phyloP scores from a whole-genome alignment of 169 alveolate species.

The Plasmodium vivax region DNA sequence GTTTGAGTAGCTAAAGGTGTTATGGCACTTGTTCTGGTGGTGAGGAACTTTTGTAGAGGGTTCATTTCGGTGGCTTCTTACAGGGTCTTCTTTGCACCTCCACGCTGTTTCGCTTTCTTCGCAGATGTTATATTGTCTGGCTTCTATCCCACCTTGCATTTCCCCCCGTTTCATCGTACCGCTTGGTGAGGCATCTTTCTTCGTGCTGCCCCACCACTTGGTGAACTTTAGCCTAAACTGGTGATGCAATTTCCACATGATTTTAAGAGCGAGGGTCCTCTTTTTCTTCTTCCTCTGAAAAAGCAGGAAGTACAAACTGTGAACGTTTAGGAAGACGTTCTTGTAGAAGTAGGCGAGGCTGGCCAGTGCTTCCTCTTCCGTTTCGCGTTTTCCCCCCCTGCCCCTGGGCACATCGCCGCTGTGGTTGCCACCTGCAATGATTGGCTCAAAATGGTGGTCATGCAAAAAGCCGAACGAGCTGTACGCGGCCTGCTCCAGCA shows the following conservation, averaged over 20 bases:
- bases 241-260: conserved; percentile 44
- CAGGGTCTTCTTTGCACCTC: not conserved
- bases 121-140: not conserved
- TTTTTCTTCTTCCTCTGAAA: conserved; percentile 58
- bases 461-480: conserved; percentile 24
- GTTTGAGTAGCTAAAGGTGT: conserved; percentile 36
- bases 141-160: not conserved
- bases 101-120: not conserved
- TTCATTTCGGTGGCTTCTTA: not conserved
- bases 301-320: conserved; percentile 27
- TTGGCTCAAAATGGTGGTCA: conserved; percentile 29
- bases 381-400: not conserved
- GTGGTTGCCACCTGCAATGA: not conserved
- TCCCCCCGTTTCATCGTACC: not conserved
- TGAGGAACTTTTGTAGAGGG: not conserved
- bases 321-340: conserved; percentile 39
- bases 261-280: conserved; percentile 37
- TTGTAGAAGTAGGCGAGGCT: conserved; percentile 17
- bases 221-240: conserved; percentile 27
- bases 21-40: not conserved
- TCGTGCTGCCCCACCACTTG: not conserved
- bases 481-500: conserved; percentile 28
- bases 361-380: not conserved
- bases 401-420: not conserved
- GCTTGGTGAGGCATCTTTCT: not conserved